Base-by-base conservation (phyloP, 2,329 filamentous ascomycete species). In the Plectosphaerella sp. region DNA sequence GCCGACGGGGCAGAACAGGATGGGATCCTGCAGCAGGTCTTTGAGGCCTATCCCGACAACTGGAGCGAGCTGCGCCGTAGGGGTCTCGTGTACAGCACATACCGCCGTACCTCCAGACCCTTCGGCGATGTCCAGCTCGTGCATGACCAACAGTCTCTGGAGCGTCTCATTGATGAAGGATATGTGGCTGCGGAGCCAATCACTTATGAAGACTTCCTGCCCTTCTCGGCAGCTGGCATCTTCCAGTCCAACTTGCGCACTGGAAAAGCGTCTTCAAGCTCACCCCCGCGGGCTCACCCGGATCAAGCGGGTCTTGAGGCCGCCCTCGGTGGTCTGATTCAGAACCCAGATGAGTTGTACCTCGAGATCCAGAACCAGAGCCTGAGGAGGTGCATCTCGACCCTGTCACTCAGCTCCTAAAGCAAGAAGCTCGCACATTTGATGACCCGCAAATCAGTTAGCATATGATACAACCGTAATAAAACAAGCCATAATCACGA, bases 161-260 rank as follows among this genome's bases (percentile, higher is more conserved):
- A 68, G 2, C 45, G 60, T 1, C 62, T 77, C 1, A 48, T 78
- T 2, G 50, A 58, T 2, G 48, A 62, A 0, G 66, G 67, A 0
- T 24, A 67, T 3, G 37, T 80, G 0, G 58, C 65, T 39, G 67
- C 64, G 5, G 59, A 68, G 3, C 74, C 78, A 2, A 69, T 80
- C 16, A 78, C 72, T 0, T 81, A 81, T 52, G 78, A 81, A 52
- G 78, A 80, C 50, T 81, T 80, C 47, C 62, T 81, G 4, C 78
- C 78, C 0, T 61, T 81, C 2, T 78, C 75, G 1, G 78, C 77
- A 0, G 77, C 75, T 0, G 77, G 77, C 0, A 80, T 80, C 39
- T 78, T 78, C 54, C 69, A 69, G 39, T 76, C 73, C 0, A 78
- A 76, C 18, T 58, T 76, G 5, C 50, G 37, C 37, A 16, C 37